Conservation (phyloP, 2,329 filamentous ascomycete species). For the Trichoderma harzianum region DNA sequence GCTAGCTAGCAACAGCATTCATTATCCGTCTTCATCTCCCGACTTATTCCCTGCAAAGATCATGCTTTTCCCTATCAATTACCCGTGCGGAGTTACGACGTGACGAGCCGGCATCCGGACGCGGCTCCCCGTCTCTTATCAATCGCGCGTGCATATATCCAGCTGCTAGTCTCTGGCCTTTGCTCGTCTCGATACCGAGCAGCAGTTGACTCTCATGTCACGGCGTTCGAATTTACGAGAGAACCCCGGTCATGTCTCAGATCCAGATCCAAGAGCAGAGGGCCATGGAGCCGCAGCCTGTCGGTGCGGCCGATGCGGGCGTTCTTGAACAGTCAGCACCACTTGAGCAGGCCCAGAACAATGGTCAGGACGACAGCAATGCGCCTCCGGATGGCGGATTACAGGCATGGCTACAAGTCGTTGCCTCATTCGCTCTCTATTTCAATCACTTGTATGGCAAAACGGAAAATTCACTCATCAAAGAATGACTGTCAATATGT, state of each 20-base stretch:
- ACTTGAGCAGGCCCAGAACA: neutral
- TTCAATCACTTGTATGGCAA: constrained; percentile 34
- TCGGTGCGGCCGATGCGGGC: neutral
- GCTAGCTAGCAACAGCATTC: neutral
- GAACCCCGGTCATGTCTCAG: neutral
- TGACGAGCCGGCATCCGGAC: neutral
- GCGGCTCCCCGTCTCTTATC: neutral
- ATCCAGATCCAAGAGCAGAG: neutral
- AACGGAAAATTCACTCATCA: no score
- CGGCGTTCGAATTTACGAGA: neutral
- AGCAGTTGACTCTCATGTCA: neutral
- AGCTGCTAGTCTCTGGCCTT: neutral
- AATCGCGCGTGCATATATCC: neutral
- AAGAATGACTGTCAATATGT: neutral
- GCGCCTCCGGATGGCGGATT: constrained; percentile 29
- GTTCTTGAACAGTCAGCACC: neutral
- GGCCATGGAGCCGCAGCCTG: neutral
- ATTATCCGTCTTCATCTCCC: neutral
- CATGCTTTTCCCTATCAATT: neutral
- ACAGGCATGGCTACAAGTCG: constrained; percentile 37
- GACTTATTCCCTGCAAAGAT: neutral
- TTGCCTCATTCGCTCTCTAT: constrained; percentile 33
- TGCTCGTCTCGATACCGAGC: neutral
- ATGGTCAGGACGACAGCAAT: neutral
- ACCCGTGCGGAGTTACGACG: neutral